phyloP scores from a whole-genome alignment of 768 basidiomycete species.

The Amanita molliuscula region DNA sequence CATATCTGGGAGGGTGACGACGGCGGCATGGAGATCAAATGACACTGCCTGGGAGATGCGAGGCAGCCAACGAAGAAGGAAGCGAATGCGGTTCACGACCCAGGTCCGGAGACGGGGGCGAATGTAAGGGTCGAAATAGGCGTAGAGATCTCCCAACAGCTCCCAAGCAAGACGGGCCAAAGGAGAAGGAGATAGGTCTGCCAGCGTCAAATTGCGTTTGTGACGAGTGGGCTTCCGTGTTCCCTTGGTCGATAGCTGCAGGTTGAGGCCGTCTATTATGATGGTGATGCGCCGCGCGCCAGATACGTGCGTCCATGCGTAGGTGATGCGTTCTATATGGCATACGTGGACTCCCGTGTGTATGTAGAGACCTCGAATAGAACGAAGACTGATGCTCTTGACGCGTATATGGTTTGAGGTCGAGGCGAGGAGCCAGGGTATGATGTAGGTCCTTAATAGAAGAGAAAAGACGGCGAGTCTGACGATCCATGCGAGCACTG shows the following conservation, averaged over 20 bases:
- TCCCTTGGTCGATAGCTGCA: slow-evolving; percentile 33
- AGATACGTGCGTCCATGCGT: slow-evolving; percentile 38
- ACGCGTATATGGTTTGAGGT: slow-evolving; percentile 58
- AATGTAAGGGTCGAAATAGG: slow-evolving; percentile 43
- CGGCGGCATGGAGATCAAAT: slow-evolving; percentile 51
- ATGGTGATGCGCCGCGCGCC: slow-evolving; percentile 50
- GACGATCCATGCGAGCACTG: slow-evolving; percentile 36
- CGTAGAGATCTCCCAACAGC: slow-evolving; percentile 29
- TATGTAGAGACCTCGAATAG: slow-evolving; percentile 68
- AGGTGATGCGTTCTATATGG: slow-evolving; percentile 63
- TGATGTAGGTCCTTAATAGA: slow-evolving; percentile 53
- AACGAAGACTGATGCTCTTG: slow-evolving; percentile 65
- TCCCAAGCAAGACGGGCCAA: slow-evolving; percentile 29
- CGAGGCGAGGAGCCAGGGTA: slow-evolving; percentile 51
- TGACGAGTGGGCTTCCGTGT: slow-evolving; percentile 22
- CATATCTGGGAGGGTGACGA: slow-evolving; percentile 38
- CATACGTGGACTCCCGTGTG: slow-evolving; percentile 42
- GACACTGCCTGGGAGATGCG: slow-evolving; percentile 55
- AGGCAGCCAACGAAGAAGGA: slow-evolving; percentile 58
- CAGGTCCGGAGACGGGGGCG: slow-evolving; percentile 50
- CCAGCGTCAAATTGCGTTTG: slow-evolving; percentile 33
- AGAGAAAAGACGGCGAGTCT: slow-evolving; percentile 45
- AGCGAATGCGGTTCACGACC: slow-evolving; percentile 43
- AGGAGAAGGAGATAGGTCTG: slow-evolving; percentile 36
- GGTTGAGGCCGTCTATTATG: slow-evolving; percentile 47